Evolutionary conservation across 2,329 filamentous ascomycete species (phyloP).

Genomic region (Penicillium sp.): DNA sequence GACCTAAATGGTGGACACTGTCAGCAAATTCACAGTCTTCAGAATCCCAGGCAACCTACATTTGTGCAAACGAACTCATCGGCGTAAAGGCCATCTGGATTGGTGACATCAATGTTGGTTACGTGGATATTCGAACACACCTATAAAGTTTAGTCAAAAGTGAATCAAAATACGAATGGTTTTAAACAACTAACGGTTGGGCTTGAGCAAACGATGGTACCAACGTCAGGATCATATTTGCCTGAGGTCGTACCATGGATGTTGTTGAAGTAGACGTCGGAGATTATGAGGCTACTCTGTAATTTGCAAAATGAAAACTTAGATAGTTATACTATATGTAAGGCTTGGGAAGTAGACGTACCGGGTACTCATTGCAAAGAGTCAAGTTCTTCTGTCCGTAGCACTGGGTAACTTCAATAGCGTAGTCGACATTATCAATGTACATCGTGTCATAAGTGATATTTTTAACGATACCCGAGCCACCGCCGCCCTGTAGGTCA

Average conservation of each 20-base stretch:
- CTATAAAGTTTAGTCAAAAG: constrained; percentile 10
- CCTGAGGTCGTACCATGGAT: constrained; percentile 56
- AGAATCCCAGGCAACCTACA: constrained; percentile 25
- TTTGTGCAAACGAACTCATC: constrained; percentile 46
- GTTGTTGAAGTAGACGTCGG: constrained; percentile 57
- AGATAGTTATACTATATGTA: neutral
- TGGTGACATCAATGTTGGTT: constrained; percentile 48
- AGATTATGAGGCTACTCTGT: constrained; percentile 52
- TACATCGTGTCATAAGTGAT: constrained; percentile 65
- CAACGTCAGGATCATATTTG: constrained; percentile 46
- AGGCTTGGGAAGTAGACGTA: constrained; percentile 22
- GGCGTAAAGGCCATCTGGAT: constrained; percentile 47
- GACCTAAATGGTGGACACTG: neutral
- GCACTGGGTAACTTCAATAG: constrained; percentile 65
- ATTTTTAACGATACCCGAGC: constrained; percentile 62
- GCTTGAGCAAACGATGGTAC: constrained; percentile 51
- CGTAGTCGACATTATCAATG: constrained; percentile 63
- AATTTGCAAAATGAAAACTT: neutral
- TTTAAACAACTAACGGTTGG: constrained; percentile 43
- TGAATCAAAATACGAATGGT: neutral
- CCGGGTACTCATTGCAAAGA: constrained; percentile 60
- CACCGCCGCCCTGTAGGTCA: constrained; percentile 66
- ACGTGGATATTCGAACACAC: constrained; percentile 50
- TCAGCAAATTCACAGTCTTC: neutral
- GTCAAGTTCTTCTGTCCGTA: constrained; percentile 63